Conservation (phyloP, 2,329 filamentous ascomycete species). For the Arthrobotrys sphaeroides region DNA sequence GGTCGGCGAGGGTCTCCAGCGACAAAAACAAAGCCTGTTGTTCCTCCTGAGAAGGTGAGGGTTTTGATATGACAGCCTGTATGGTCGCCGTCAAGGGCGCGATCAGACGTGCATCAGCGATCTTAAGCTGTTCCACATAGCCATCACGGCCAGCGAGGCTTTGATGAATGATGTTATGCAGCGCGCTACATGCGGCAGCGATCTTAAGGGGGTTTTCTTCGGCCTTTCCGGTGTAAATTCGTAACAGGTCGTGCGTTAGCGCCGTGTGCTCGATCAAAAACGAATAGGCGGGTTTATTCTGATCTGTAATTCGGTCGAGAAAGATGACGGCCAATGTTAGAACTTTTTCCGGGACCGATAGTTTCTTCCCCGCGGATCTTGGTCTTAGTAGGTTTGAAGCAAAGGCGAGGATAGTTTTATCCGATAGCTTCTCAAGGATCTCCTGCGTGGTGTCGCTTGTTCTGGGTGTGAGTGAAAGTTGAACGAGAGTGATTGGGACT, state of each 20-base stretch:
- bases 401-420: conserved; percentile 66
- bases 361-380: conserved; percentile 57
- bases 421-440: conserved; percentile 68
- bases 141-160: neutral
- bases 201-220: neutral
- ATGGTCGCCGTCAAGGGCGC: conserved; percentile 25
- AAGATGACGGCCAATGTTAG: conserved; percentile 54
- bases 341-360: conserved; percentile 59
- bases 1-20: conserved; percentile 30
- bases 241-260: neutral
- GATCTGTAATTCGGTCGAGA: conserved; percentile 59
- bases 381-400: conserved; percentile 67
- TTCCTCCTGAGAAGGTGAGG: conserved; percentile 26
- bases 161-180: conserved; percentile 35
- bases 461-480: neutral
- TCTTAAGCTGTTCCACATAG: conserved; percentile 6
- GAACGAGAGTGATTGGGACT: neutral
- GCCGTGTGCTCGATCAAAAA: conserved; percentile 59
- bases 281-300: conserved; percentile 69
- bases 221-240: neutral
- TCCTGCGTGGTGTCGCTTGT: conserved; percentile 70
- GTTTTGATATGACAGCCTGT: conserved; percentile 12
- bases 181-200: conserved; percentile 22
- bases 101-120: conserved; percentile 19
- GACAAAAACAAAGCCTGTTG: conserved; percentile 45